Percentiles rank a stretch among this genome's conserved stretches.
Conservation (phyloP, 2,329 filamentous ascomycete genomes). For the Neonectria magnoliae region DNA sequence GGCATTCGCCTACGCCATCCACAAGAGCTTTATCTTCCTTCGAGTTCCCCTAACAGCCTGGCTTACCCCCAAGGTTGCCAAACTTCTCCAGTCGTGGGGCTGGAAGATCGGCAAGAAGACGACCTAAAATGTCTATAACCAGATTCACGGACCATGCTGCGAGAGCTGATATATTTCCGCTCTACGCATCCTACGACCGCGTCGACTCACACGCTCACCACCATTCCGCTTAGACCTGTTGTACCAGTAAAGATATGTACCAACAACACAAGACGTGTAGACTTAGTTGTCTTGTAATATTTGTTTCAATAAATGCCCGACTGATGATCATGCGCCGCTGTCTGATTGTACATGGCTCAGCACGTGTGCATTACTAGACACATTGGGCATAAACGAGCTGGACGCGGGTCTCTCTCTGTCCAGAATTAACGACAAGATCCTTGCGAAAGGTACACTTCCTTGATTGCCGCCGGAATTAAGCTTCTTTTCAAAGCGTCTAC, state of each 20-base stretch:
- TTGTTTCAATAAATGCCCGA: conserved; percentile 8
- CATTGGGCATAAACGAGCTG: background rate
- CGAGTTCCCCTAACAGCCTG: conserved; percentile 93
- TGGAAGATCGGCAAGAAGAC: conserved; percentile 89
- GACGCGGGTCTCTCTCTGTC: too few species aligned
- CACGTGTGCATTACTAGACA: background rate
- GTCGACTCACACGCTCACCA: background rate
- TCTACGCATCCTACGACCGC: background rate
- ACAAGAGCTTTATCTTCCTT: conserved; percentile 97
- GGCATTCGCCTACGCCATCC: conserved; percentile 92
- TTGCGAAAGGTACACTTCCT: background rate
- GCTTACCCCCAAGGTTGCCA: conserved; percentile 93
- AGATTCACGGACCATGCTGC: background rate
- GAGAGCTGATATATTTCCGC: background rate
- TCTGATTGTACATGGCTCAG: background rate
- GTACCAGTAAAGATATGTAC: conserved; percentile 23
- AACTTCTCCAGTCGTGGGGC: conserved; percentile 85
- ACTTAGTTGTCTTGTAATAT: conserved; percentile 7
- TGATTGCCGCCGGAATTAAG: background rate
- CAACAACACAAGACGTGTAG: conserved; percentile 13
- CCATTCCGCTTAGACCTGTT: conserved; percentile 12
- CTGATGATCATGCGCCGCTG: background rate
- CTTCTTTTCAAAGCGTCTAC: too few species aligned
- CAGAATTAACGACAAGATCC: too few species aligned
- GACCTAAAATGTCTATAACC: conserved; percentile 9